These are phyloP conservation scores for Knoxdaviesia proteae DNA, from an alignment of 2,329 filamentous ascomycete genomes.

Conservation along the genomic window DNA sequence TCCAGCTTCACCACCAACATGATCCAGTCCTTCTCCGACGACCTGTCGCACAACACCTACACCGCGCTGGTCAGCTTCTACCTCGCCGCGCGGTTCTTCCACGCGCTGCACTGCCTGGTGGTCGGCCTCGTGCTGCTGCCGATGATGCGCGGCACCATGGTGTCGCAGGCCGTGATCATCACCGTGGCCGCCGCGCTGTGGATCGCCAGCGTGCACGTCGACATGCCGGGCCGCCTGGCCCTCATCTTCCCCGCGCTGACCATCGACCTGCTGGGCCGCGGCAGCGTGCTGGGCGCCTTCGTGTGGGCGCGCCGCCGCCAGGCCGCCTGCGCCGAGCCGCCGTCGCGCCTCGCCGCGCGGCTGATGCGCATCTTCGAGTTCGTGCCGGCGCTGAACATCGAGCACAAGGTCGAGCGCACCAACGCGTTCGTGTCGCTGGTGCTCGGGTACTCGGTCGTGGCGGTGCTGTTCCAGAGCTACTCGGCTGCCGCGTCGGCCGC, in stretches of 20 bases:
- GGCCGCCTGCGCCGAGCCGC: constrained; percentile 1
- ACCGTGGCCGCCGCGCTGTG: constrained; percentile 30
- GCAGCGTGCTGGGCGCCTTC: constrained; percentile 20
- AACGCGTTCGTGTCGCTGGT: constrained; percentile 44
- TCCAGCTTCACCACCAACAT: constrained; percentile 38
- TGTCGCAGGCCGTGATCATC: constrained; percentile 21
- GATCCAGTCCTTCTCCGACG: constrained; percentile 28
- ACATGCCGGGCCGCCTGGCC: constrained; percentile 30
- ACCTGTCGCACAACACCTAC: constrained; percentile 25
- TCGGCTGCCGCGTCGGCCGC: constrained; percentile 28
- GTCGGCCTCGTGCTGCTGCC: constrained; percentile 26
- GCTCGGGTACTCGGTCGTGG: constrained; percentile 42
- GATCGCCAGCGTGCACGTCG: constrained; percentile 37
- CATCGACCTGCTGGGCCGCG: constrained; percentile 28
- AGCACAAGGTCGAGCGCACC: constrained; percentile 43
- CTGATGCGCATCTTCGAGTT: constrained; percentile 29
- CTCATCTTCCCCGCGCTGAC: constrained; percentile 34
- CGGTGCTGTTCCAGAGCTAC: constrained; percentile 36
- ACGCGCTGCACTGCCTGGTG: constrained; percentile 23
- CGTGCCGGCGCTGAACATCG: constrained; percentile 41
- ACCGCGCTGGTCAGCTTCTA: constrained; percentile 39
- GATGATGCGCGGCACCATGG: constrained; percentile 35
- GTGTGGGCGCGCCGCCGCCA: constrained; percentile 9
- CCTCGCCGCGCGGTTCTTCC: constrained; percentile 33
- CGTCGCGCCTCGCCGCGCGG: constrained; percentile 6